Conservation (phyloP, 352 stramenopile genomes). For the Pythium phragmiticola region DNA sequence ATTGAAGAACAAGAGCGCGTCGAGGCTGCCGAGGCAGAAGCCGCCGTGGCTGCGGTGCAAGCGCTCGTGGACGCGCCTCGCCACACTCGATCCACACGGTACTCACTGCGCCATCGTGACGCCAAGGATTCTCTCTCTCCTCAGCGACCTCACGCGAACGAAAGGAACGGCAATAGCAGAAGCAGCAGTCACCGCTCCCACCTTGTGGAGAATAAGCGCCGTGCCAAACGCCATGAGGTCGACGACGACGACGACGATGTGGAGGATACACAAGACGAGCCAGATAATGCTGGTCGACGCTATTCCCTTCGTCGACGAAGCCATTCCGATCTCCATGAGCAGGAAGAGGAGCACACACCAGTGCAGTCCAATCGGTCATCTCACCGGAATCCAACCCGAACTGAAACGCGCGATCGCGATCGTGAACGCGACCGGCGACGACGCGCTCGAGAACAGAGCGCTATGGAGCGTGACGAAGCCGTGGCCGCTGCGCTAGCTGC, state of each 20-base stretch:
- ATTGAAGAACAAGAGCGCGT: slow-evolving; percentile 50
- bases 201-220: neutral
- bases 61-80: slow-evolving; percentile 16
- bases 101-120: slow-evolving; percentile 53
- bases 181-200: slow-evolving; percentile 10
- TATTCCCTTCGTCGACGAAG: slow-evolving; percentile 45
- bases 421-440: slow-evolving; percentile 10
- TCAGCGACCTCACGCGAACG: slow-evolving; percentile 17
- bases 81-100: slow-evolving; percentile 40
- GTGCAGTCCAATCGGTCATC: slow-evolving; percentile 2
- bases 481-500: neutral
- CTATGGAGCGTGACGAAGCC: neutral
- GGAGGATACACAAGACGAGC: slow-evolving; percentile 29
- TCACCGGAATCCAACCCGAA: neutral
- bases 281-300: slow-evolving; percentile 24
- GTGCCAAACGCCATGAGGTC: slow-evolving; percentile 14
- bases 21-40: slow-evolving; percentile 29
- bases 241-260: slow-evolving; percentile 29
- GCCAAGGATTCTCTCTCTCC: slow-evolving; percentile 16
- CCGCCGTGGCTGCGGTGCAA: slow-evolving; percentile 20
- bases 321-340: slow-evolving; percentile 28
- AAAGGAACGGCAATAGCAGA: slow-evolving; percentile 28
- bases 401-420: slow-evolving; percentile 10
- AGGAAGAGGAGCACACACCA: slow-evolving; percentile 13
- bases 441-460: slow-evolving; percentile 7